Evolutionary conservation across 2,329 filamentous ascomycete species (phyloP).

Genomic region (Sporothrix curviconia): DNA sequence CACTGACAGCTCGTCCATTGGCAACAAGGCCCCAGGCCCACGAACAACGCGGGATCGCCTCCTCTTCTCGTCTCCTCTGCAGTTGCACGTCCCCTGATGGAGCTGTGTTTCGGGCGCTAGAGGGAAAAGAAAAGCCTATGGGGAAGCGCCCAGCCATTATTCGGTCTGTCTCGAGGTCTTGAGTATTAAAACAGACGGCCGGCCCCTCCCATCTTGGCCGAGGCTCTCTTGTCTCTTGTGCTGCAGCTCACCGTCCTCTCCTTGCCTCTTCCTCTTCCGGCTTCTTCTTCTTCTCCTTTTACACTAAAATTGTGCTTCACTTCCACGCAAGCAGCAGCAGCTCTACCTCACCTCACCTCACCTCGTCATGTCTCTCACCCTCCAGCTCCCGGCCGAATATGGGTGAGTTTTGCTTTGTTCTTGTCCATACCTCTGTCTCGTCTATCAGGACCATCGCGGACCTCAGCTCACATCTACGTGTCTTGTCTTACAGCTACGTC

Average conservation of each 20-base stretch:
- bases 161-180: background rate
- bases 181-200: background rate
- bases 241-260: background rate
- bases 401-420: slow-evolving; percentile 9
- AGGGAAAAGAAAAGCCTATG: background rate
- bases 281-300: background rate
- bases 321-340: background rate
- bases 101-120: background rate
- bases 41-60: too few relatives aligned
- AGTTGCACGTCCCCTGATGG: too few relatives aligned
- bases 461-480: background rate
- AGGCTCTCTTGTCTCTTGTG: background rate
- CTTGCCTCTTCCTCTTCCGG: background rate
- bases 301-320: background rate
- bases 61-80: too few relatives aligned
- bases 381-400: slow-evolving; percentile 16
- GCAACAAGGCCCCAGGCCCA: background rate
- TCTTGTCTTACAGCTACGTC: slow-evolving; percentile 46
- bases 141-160: too few relatives aligned
- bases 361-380: slow-evolving; percentile 11
- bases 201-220: background rate
- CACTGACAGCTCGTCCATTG: background rate
- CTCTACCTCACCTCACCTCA: too few relatives aligned
- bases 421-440: background rate
- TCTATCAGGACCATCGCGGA: background rate